phyloP scores from a whole-genome alignment of 257 asterid species.

The Gardenia jasminoides region DNA sequence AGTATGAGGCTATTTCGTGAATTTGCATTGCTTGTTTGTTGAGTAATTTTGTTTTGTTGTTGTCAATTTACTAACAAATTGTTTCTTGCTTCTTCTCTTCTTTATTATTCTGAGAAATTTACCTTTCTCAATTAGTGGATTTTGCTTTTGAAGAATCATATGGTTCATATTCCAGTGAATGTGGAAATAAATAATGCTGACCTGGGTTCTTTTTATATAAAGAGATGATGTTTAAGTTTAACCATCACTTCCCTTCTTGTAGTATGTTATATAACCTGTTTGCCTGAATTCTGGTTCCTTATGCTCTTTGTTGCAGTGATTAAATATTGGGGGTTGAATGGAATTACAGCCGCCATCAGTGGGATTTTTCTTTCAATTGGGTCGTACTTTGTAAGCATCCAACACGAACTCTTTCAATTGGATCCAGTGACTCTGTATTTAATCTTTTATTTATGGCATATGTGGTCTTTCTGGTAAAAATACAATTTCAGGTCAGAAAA shows the following conservation, averaged over 20 bases:
- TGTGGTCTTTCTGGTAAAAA: neutral
- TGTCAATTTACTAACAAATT: no score
- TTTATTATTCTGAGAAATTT: neutral
- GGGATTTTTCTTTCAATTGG: conserved; percentile 44
- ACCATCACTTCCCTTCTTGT: neutral
- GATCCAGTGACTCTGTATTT: neutral
- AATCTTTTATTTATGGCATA: neutral
- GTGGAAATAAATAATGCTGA: neutral
- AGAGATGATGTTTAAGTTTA: neutral
- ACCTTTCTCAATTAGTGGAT: neutral
- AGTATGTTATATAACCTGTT: no score
- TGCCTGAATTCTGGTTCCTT: neutral
- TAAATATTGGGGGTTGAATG: conserved; percentile 54
- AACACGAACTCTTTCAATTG: neutral
- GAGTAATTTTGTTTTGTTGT: no score
- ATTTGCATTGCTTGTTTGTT: neutral
- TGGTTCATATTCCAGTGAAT: neutral
- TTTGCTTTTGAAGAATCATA: neutral
- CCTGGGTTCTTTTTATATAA: neutral
- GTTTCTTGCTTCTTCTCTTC: neutral
- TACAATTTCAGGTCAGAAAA: neutral
- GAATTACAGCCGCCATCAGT: conserved; percentile 37
- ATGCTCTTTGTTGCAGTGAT: conserved; percentile 43
- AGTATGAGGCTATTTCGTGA: neutral
- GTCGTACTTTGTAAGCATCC: conserved; percentile 63